Evolutionary conservation across 768 basidiomycete species (phyloP).

Genomic region (Tricholoma sp.): DNA sequence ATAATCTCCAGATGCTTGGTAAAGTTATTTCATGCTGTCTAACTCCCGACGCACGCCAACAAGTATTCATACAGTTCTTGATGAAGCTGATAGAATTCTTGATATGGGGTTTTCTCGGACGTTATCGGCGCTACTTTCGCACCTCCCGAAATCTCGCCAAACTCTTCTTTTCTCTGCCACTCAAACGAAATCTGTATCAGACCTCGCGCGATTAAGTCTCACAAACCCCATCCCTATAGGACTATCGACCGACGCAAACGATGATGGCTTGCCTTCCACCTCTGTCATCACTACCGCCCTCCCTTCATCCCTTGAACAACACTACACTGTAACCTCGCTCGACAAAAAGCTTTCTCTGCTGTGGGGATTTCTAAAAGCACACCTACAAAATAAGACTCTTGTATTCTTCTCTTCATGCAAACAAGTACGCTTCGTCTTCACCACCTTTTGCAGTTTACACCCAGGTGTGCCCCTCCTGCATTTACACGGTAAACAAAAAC

Average conservation of each 20-base stretch:
- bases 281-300: conserved; percentile 35
- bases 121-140: conserved; percentile 83
- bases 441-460: conserved; percentile 93
- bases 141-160: conserved; percentile 88
- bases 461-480: conserved; percentile 92
- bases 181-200: conserved; percentile 84
- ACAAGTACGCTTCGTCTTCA: conserved; percentile 95
- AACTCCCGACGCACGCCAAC: conserved; percentile 1
- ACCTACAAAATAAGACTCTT: conserved; percentile 85
- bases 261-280: neutral
- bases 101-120: conserved; percentile 95
- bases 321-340: conserved; percentile 78
- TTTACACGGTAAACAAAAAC: conserved; percentile 95
- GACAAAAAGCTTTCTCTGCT: conserved; percentile 88
- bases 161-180: conserved; percentile 97
- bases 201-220: conserved; percentile 87
- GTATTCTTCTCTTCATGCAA: conserved; percentile 95
- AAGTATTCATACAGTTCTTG: conserved; percentile 57
- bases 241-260: conserved; percentile 44
- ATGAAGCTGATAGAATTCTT: conserved; percentile 94
- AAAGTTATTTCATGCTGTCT: conserved; percentile 23
- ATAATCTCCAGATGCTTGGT: conserved; percentile 90
- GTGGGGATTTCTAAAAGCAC: conserved; percentile 93
- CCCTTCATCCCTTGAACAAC: conserved; percentile 80
- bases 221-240: conserved; percentile 76